Base-by-base conservation (phyloP, 2,329 filamentous ascomycete genomes). In the Fusarium devonianum region DNA sequence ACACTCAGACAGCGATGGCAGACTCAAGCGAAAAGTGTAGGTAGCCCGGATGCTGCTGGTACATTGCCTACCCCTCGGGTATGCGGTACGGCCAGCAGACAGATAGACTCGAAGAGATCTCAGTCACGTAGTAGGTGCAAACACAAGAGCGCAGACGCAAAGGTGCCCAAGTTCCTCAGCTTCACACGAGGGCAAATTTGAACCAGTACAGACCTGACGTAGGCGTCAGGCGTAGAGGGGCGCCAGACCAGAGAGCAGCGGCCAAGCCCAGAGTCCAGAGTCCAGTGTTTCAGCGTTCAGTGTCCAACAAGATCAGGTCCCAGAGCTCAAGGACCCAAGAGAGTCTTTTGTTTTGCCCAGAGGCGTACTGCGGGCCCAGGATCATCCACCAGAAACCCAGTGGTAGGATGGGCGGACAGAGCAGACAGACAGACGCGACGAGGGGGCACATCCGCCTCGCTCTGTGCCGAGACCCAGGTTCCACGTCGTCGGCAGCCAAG, bases 311-410 rank as follows among this genome's bases (percentile, higher is more conserved):
- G 29, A 29, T 28, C 33, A 19, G 33, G 34, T 52, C 37, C 38
- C 35, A 44, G 41, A 53, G 34, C 18, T 25, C 35, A 40, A 29
- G 14, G 18, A 50, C 35, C 45, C 32, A 50, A 55, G 44, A 45
- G 30, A 26, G 55, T 51, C 49, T 58, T 46, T 56, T 21, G 50
- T 41, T 44, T 44, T 45, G 32, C 22, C 33, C 34, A 23, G 48
- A 23, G 28, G 41, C 47, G 22, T 35, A 41, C 37, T 56, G 56
- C 28, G 54, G 48, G 41, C 56, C n/a, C 46, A 59, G 51, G 46
- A 58, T 52, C 41, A 58, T 56, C 41, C 51, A 58, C 56, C 41
- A 23, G 33, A 41, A 37, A 9, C 43, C 28, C 30, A 50, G 34
- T 39, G 30, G 17, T 23, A 58, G n/a, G n/a, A n/a, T n/a, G n/a